Evolutionary conservation across 805 yeast genomes (phyloP).

Genomic region (Lipomyces orientalis): DNA sequence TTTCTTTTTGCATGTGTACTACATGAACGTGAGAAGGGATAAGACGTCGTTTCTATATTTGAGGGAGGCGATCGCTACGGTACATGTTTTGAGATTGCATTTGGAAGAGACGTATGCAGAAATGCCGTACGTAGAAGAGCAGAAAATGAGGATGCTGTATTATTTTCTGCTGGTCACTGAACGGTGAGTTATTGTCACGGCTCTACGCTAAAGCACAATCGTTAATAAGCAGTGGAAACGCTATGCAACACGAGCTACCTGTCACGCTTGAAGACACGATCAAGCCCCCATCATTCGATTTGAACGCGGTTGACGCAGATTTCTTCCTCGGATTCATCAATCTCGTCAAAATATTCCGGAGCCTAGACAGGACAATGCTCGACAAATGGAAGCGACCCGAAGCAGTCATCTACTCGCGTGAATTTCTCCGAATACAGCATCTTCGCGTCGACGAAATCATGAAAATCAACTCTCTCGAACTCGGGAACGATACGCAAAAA

Average conservation of each 20-base stretch:
- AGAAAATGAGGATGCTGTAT: not conserved
- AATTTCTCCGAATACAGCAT: not conserved
- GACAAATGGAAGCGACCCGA: constrained; percentile 13
- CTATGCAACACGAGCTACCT: constrained; percentile 7
- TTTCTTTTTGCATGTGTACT: constrained; percentile 12
- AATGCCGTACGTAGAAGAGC: not conserved
- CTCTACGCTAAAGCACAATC: not conserved
- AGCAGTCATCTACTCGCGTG: not conserved
- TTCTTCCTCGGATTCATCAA: constrained; percentile 6
- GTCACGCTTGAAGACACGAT: constrained; percentile 1
- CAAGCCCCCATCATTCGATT: not conserved
- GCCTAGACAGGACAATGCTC: constrained; percentile 4
- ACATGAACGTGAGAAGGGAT: not conserved
- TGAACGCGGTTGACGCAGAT: not conserved
- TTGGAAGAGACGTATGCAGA: constrained; percentile 9
- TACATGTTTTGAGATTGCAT: constrained; percentile 5
- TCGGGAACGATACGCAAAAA: not conserved
- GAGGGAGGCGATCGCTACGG: constrained; percentile 8
- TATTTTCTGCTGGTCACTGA: constrained; percentile 5
- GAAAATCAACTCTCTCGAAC: not conserved
- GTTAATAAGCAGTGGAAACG: constrained; percentile 1
- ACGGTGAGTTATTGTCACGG: constrained; percentile 1
- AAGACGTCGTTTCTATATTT: not conserved
- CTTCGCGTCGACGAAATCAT: constrained; percentile 1
- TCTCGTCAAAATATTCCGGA: not conserved